Conservation (phyloP, 306 rosid species). For the Fragaria vesca region DNA sequence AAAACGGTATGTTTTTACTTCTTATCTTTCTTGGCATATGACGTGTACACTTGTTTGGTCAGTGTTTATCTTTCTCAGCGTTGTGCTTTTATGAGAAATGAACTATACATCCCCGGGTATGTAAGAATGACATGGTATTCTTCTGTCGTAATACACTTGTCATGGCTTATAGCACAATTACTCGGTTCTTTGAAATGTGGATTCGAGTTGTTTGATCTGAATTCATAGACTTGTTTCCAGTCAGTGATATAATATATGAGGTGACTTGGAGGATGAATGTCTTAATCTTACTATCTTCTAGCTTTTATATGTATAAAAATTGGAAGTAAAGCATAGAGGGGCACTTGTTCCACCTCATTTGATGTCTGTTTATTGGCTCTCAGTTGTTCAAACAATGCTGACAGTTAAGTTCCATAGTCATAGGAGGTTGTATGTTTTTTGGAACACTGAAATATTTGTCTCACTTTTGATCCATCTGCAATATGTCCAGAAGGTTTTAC, state of each 20-base stretch:
- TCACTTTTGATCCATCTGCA: constrained; percentile 24
- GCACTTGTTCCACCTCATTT: background rate
- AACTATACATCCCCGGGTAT: background rate
- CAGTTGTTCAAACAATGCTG: background rate
- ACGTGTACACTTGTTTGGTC: background rate
- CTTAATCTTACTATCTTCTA: background rate
- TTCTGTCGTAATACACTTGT: background rate
- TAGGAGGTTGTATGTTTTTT: background rate
- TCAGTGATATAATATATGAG: background rate
- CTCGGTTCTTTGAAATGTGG: background rate
- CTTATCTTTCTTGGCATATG: background rate
- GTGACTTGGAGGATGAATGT: background rate
- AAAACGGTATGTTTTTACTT: constrained; percentile 47
- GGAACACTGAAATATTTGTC: background rate
- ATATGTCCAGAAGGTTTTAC: constrained; percentile 42
- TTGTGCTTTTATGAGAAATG: background rate
- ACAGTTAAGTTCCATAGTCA: background rate
- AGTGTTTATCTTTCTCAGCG: background rate
- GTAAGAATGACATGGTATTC: background rate
- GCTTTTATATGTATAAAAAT: background rate
- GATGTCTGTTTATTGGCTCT: background rate
- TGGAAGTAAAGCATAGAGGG: background rate
- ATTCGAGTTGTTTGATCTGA: background rate
- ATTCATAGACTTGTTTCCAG: background rate
- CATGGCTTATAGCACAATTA: background rate